Percentiles rank a stretch among this genome's conserved stretches.
Evolutionary conservation across 169 alveolate genomes (phyloP).

Genomic region (Babesia sp.): DNA sequence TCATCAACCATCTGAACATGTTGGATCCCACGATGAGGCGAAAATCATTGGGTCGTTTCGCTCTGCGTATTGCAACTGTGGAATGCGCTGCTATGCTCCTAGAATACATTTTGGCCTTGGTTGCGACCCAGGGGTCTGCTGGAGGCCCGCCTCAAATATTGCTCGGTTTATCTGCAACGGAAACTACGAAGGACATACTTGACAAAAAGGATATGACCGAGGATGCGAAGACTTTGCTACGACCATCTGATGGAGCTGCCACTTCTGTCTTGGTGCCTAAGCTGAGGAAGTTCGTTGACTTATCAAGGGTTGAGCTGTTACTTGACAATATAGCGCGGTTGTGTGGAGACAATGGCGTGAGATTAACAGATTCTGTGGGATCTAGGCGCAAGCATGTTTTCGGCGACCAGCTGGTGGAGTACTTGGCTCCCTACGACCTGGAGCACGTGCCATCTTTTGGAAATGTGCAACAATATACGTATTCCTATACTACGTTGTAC

Average conservation of each 20-base stretch:
- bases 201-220: background rate
- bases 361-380: background rate
- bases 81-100: slow-evolving; percentile 53
- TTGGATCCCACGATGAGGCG: slow-evolving; percentile 6
- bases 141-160: background rate
- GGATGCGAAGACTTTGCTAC: background rate
- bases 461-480: slow-evolving; percentile 26
- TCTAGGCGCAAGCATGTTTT: slow-evolving; percentile 38
- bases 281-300: slow-evolving; percentile 7
- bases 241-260: background rate
- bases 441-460: slow-evolving; percentile 57
- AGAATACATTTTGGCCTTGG: slow-evolving; percentile 62
- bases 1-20: slow-evolving; percentile 23
- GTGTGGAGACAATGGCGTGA: slow-evolving; percentile 49
- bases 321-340: slow-evolving; percentile 40
- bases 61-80: slow-evolving; percentile 38
- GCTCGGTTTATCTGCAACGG: background rate
- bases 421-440: slow-evolving; percentile 45
- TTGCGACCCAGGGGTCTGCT: background rate
- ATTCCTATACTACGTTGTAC: slow-evolving; percentile 43
- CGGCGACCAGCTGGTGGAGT: slow-evolving; percentile 34
- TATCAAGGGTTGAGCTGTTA: slow-evolving; percentile 12
- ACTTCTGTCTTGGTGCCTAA: slow-evolving; percentile 28
- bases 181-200: slow-evolving; percentile 4
- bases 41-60: slow-evolving; percentile 28